Percentiles rank a stretch among this genome's conserved stretches.
phyloP scores from a whole-genome alignment of 2,329 filamentous ascomycete genomes.

The Epichloe bromicola region DNA sequence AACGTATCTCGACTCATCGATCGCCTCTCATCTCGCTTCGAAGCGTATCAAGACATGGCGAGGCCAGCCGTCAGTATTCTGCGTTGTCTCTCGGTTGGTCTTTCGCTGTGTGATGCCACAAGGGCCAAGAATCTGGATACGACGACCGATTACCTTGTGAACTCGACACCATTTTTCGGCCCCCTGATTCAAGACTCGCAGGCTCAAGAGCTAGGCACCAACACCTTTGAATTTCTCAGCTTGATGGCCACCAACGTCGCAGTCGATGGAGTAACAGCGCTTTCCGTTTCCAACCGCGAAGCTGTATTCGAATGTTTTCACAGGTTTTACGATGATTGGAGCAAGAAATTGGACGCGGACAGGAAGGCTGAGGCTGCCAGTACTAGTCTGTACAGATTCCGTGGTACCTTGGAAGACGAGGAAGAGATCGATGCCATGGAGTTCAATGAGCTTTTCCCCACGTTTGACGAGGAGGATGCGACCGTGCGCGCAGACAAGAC shows the following conservation, averaged over 20 bases:
- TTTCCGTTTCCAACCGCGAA: conserved; percentile 32
- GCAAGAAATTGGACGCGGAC: conserved; percentile 59
- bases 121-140: conserved; percentile 29
- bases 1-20: conserved; percentile 56
- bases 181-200: conserved; percentile 23
- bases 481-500: conserved; percentile 18
- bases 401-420: conserved; percentile 62
- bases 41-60: conserved; percentile 75
- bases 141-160: conserved; percentile 25
- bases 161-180: conserved; percentile 43
- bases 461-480: conserved; percentile 42
- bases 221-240: conserved; percentile 31
- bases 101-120: conserved; percentile 43
- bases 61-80: conserved; percentile 67
- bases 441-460: conserved; percentile 70
- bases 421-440: conserved; percentile 63
- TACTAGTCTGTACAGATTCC: conserved; percentile 71
- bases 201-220: conserved; percentile 10
- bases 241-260: conserved; percentile 23
- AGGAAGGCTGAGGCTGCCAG: conserved; percentile 61
- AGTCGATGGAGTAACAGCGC: conserved; percentile 32
- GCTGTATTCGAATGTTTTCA: conserved; percentile 55
- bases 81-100: conserved; percentile 62
- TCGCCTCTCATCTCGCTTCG: conserved; percentile 57
- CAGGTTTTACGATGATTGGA: conserved; percentile 69